phyloP scores from a whole-genome alignment of 805 yeast species.

The Lipomyces kockii region DNA sequence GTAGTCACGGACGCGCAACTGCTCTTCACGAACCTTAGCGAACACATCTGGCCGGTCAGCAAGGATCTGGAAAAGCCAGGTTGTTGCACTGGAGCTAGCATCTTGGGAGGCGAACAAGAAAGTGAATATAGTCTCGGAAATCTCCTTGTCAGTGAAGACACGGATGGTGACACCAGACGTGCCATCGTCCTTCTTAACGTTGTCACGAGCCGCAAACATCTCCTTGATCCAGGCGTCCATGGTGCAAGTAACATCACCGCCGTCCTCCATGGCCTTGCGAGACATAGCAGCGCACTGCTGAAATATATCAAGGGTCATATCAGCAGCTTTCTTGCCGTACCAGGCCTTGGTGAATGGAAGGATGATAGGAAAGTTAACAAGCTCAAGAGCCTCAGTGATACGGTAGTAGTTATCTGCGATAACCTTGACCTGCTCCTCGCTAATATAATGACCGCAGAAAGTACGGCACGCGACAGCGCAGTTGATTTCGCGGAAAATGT shows the following conservation, averaged over 20 bases:
- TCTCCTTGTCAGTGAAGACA: constrained; percentile 86
- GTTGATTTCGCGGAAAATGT: constrained; percentile 91
- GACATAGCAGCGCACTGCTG: constrained; percentile 88
- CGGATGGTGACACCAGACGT: constrained; percentile 63
- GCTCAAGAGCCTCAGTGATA: constrained; percentile 94
- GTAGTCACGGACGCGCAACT: constrained; percentile 76
- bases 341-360: constrained; percentile 96
- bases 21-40: constrained; percentile 88
- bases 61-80: constrained; percentile 96
- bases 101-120: constrained; percentile 97
- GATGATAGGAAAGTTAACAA: constrained; percentile 96
- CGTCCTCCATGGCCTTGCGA: constrained; percentile 74
- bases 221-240: constrained; percentile 93
- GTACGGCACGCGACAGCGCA: constrained; percentile 93
- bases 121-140: constrained; percentile 95
- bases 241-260: constrained; percentile 82
- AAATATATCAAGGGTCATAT: constrained; percentile 89
- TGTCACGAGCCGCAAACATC: constrained; percentile 74
- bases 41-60: constrained; percentile 95
- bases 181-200: constrained; percentile 49
- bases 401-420: constrained; percentile 91
- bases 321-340: constrained; percentile 95
- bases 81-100: constrained; percentile 94
- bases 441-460: constrained; percentile 93
- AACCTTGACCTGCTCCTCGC: constrained; percentile 83